Percentiles rank a stretch among this genome's conserved stretches.
Conservation (phyloP, 352 stramenopile genomes). For the Phytophthora tubulina region DNA sequence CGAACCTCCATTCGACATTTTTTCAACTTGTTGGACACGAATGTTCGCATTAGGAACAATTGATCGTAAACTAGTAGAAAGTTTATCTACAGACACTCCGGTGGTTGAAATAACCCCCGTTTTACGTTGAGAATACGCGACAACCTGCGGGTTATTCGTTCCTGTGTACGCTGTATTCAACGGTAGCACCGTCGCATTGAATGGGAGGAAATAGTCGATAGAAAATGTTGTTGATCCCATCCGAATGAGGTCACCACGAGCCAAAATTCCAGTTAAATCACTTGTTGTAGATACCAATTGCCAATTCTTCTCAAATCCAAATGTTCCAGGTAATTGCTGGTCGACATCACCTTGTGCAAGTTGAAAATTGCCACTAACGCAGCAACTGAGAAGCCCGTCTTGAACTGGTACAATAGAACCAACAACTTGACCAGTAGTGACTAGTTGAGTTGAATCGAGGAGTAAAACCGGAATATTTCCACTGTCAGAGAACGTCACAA, state of each 20-base stretch:
- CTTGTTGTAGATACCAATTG: background rate
- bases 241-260: slow-evolving; percentile 5
- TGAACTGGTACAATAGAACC: background rate
- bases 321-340: background rate
- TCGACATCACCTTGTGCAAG: background rate
- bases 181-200: background rate
- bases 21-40: background rate
- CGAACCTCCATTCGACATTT: slow-evolving; percentile 7
- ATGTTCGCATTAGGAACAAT: background rate
- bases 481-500: slow-evolving; percentile 15
- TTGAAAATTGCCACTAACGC: background rate
- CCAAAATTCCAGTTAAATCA: background rate
- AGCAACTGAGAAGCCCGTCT: background rate
- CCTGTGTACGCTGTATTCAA: background rate
- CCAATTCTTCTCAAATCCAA: background rate
- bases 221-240: background rate
- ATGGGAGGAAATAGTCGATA: background rate
- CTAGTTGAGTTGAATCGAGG: background rate
- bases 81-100: background rate
- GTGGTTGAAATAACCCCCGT: background rate
- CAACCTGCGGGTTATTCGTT: background rate
- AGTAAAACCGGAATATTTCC: slow-evolving; percentile 7
- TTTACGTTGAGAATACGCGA: slow-evolving; percentile 4
- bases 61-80: background rate
- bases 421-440: slow-evolving; percentile 1